A percentile compares a stretch with the other conserved stretches of the same genome.
phyloP scores from a whole-genome alignment of 352 stramenopile genomes.

The Phytophthora cactorum region DNA sequence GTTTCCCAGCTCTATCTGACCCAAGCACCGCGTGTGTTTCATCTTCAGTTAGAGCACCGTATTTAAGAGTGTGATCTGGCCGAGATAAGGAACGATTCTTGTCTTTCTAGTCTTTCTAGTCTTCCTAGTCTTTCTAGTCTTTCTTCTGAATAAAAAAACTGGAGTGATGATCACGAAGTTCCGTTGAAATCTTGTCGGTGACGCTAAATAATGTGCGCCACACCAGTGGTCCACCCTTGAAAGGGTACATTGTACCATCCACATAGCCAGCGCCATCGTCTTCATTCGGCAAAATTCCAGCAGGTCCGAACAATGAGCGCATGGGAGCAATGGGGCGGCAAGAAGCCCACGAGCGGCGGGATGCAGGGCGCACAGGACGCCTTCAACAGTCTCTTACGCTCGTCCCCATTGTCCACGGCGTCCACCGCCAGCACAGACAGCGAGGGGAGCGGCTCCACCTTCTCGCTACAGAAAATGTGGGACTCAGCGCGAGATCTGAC shows the following conservation, averaged over 20 bases:
- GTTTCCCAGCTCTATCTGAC: slow-evolving; percentile 17
- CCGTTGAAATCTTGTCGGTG: neutral
- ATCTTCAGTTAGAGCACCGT: slow-evolving; percentile 23
- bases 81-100: slow-evolving; percentile 26
- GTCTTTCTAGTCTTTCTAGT: slow-evolving; percentile 4
- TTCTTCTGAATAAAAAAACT: neutral
- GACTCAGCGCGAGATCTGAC: slow-evolving; percentile 64
- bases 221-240: slow-evolving; percentile 12
- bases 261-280: slow-evolving; percentile 2
- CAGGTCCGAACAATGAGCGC: slow-evolving; percentile 42
- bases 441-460: slow-evolving; percentile 14
- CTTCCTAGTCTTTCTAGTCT: too few species aligned
- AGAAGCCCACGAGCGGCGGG: slow-evolving; percentile 47
- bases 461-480: slow-evolving; percentile 71
- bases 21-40: neutral
- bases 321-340: slow-evolving; percentile 79
- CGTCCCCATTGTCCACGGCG: slow-evolving; percentile 52
- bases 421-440: slow-evolving; percentile 44
- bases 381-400: slow-evolving; percentile 58
- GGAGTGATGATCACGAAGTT: slow-evolving; percentile 12
- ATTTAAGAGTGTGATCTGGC: slow-evolving; percentile 30
- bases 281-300: slow-evolving; percentile 14
- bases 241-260: slow-evolving; percentile 14
- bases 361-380: slow-evolving; percentile 51
- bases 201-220: slow-evolving; percentile 1